Evolutionary conservation across 2,329 filamentous ascomycete species (phyloP).

Genomic region (Ophiostoma perfectum): DNA sequence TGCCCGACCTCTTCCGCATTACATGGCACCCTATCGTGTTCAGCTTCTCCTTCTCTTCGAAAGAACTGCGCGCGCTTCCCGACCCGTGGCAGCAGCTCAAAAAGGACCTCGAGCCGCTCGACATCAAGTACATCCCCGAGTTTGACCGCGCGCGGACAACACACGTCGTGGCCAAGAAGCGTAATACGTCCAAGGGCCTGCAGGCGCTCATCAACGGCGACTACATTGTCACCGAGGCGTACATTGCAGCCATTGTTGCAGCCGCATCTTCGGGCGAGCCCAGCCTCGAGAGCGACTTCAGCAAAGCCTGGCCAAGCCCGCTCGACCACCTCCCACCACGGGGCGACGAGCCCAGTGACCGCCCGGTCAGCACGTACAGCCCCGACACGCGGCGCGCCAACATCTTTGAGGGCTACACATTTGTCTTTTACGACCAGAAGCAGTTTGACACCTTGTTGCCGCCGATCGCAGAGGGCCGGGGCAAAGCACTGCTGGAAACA

Average conservation of each 20-base stretch:
- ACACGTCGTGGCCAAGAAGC: slow-evolving; percentile 81
- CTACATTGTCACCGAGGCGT: slow-evolving; percentile 68
- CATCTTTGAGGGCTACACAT: slow-evolving; percentile 81
- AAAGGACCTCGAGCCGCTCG: slow-evolving; percentile 69
- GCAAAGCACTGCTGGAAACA: slow-evolving; percentile 68
- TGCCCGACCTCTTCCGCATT: slow-evolving; percentile 60
- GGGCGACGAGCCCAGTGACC: slow-evolving; percentile 67
- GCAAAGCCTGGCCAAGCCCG: slow-evolving; percentile 70
- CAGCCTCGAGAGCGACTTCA: slow-evolving; percentile 72
- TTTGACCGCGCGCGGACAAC: slow-evolving; percentile 69
- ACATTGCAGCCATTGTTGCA: slow-evolving; percentile 63
- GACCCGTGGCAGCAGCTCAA: slow-evolving; percentile 59
- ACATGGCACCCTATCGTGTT: slow-evolving; percentile 77
- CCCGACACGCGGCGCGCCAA: slow-evolving; percentile 62
- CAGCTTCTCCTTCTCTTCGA: slow-evolving; percentile 69
- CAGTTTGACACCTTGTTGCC: slow-evolving; percentile 73
- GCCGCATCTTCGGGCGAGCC: slow-evolving; percentile 42
- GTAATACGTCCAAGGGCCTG: slow-evolving; percentile 82
- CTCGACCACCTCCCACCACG: slow-evolving; percentile 65
- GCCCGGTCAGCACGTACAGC: slow-evolving; percentile 62
- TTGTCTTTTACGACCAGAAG: slow-evolving; percentile 72
- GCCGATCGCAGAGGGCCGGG: slow-evolving; percentile 70
- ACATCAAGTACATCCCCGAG: slow-evolving; percentile 75
- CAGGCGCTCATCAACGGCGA: slow-evolving; percentile 79
- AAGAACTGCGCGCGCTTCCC: slow-evolving; percentile 54